Conservation (phyloP, 169 alveolate genomes). For the Plasmodium gonderi region DNA sequence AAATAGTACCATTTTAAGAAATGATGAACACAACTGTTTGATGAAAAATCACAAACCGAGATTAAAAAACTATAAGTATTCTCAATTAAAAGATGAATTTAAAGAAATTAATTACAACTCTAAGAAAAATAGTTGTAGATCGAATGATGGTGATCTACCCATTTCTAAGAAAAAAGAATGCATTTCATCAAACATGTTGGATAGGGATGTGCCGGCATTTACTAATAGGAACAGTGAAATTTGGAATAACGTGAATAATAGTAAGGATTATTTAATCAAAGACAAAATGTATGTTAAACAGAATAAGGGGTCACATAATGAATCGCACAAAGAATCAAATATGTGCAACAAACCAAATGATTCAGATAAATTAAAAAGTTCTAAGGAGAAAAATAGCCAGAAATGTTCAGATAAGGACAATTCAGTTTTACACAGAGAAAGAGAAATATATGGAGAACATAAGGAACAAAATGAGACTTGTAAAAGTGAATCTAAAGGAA, state of each 20-base stretch:
- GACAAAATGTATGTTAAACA: conserved; percentile 2
- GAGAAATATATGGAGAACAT: background rate
- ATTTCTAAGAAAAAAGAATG: conserved; percentile 18
- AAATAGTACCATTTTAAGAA: background rate
- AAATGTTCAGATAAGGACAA: background rate
- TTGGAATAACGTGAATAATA: background rate
- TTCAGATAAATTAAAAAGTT: background rate
- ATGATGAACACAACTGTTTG: background rate
- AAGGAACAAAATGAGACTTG: background rate
- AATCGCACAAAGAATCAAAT: background rate
- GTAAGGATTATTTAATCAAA: background rate
- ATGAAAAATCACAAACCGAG: conserved; percentile 6
- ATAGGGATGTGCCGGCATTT: background rate
- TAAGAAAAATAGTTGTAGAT: background rate
- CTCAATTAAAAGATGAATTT: background rate
- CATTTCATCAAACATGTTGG: background rate
- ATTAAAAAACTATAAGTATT: background rate
- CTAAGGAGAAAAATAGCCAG: conserved; percentile 1
- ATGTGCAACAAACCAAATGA: background rate
- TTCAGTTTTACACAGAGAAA: background rate
- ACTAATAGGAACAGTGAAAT: background rate
- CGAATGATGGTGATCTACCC: background rate
- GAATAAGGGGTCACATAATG: background rate
- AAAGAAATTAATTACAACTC: background rate
- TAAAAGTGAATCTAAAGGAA: background rate